phyloP scores from a whole-genome alignment of 108 stramenopile genomes.

The Schizochytrium sp. region DNA sequence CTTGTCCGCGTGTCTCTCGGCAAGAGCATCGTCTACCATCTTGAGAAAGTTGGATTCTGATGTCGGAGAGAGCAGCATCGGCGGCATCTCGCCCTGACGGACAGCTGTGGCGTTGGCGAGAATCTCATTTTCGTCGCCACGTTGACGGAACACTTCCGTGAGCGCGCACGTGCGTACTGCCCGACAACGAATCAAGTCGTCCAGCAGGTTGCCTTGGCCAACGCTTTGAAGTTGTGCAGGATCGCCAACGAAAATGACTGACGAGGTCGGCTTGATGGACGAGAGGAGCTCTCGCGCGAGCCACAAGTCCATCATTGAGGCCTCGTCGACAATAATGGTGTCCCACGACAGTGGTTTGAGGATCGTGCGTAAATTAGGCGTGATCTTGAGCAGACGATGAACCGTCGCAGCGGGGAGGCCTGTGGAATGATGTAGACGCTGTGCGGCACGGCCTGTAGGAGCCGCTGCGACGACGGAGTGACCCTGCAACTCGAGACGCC shows the following conservation, averaged over 20 bases:
- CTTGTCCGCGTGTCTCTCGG: not conserved
- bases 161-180: not conserved
- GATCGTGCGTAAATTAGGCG: not conserved
- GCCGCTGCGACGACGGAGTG: not conserved
- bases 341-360: not conserved
- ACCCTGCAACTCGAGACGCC: not conserved
- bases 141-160: not conserved
- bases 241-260: not conserved
- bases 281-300: not conserved
- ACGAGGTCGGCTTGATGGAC: not conserved
- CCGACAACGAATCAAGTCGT: not conserved
- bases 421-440: not conserved
- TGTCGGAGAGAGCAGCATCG: not conserved
- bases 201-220: not conserved
- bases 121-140: not conserved
- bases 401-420: not conserved
- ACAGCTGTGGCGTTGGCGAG: not conserved
- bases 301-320: not conserved
- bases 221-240: slow-evolving; percentile 1
- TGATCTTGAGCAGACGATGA: not conserved
- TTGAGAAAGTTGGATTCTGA: not conserved
- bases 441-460: not conserved
- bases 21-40: not conserved
- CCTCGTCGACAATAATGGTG: slow-evolving; percentile 17
- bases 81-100: not conserved